Evolutionary conservation across 1,284 basidiomycete genomes (phyloP).

Genomic region (Ceratobasidium sp.): DNA sequence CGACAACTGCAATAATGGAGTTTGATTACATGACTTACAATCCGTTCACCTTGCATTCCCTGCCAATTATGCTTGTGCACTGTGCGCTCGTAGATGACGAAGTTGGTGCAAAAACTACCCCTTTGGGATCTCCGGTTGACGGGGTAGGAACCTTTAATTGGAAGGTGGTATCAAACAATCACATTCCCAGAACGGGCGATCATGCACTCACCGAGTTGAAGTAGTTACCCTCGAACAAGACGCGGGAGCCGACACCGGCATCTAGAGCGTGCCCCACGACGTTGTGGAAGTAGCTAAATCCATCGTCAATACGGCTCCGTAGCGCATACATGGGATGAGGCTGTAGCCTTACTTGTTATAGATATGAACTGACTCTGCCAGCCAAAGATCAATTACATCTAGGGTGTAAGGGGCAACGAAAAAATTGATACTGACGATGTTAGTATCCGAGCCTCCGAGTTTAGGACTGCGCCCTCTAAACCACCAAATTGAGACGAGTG

Average conservation of each 20-base stretch:
- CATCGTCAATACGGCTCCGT: background rate
- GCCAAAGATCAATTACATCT: background rate
- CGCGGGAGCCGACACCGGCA: conserved; percentile 1
- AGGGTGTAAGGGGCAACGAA: background rate
- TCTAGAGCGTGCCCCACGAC: conserved; percentile 32
- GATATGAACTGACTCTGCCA: conserved; percentile 3
- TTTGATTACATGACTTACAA: background rate
- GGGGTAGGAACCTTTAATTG: background rate
- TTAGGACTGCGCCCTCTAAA: conserved; percentile 25
- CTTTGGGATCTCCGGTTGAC: background rate
- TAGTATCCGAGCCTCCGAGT: conserved; percentile 11
- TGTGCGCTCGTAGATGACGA: background rate
- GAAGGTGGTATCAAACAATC: background rate
- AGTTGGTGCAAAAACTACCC: background rate
- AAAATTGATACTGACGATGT: background rate
- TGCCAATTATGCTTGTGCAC: conserved; percentile 7
- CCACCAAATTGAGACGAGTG: background rate
- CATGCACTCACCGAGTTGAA: conserved; percentile 12
- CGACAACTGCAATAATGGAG: background rate
- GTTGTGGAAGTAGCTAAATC: conserved; percentile 14
- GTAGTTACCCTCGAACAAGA: conserved; percentile 29
- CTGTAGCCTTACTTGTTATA: conserved; percentile 32
- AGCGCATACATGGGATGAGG: background rate
- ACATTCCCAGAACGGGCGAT: background rate
- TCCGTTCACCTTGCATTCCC: background rate